Conservation (phyloP, 1,139 yeast species). For the Geotrichum cucujoidarum region DNA sequence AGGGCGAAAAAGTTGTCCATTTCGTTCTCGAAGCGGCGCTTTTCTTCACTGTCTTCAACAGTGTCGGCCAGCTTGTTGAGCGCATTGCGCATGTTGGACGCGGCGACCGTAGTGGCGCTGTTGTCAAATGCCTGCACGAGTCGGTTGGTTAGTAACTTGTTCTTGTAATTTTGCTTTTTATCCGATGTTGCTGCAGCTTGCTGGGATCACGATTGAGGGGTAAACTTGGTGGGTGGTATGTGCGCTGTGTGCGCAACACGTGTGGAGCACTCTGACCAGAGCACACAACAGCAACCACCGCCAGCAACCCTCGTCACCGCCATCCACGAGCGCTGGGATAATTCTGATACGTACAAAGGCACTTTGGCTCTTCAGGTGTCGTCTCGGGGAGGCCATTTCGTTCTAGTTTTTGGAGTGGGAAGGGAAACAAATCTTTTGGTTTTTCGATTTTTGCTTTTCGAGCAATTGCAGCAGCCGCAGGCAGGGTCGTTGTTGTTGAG, state of each 20-base stretch:
- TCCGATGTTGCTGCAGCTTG: neutral
- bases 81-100: conserved; percentile 96
- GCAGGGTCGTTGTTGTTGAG: too few relatives aligned
- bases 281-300: too few relatives aligned
- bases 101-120: conserved; percentile 93
- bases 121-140: conserved; percentile 69
- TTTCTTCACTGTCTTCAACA: conserved; percentile 51
- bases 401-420: too few relatives aligned
- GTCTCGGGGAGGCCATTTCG: conserved; percentile 11
- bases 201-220: neutral
- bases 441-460: too few relatives aligned
- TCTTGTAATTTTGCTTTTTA: neutral
- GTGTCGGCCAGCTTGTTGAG: conserved; percentile 84
- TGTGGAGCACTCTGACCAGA: too few relatives aligned
- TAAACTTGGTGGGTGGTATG: neutral
- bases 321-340: too few relatives aligned
- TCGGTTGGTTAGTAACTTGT: neutral
- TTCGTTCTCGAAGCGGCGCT: conserved; percentile 72
- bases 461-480: too few relatives aligned
- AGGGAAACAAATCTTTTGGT: too few relatives aligned
- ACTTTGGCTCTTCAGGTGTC: conserved; percentile 21
- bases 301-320: too few relatives aligned
- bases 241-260: too few relatives aligned
- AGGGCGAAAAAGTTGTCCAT: conserved; percentile 93
- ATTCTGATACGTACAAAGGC: conserved; percentile 31